These are phyloP conservation scores for Arabidopsis arenosa DNA, from an alignment of 345 rosid genomes.

Conservation along the genomic window DNA sequence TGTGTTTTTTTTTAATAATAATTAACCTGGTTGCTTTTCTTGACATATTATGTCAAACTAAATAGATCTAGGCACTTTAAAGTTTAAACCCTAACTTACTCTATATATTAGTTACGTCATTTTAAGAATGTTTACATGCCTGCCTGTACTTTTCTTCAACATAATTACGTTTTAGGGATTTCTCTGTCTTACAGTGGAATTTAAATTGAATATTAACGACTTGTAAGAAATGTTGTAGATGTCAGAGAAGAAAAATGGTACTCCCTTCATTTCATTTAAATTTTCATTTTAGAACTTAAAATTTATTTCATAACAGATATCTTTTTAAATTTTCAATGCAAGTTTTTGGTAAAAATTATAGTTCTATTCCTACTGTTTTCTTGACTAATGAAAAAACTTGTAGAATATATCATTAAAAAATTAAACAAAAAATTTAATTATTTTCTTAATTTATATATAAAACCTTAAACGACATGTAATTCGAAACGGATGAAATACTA, in stretches of 20 bases:
- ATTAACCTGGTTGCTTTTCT: slow-evolving; percentile 8
- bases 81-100: slow-evolving; percentile 38
- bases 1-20: slow-evolving; percentile 6
- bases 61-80: slow-evolving; percentile 7
- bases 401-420: no score
- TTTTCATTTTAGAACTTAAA: no score
- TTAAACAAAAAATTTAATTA: no score
- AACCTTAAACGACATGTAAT: no score
- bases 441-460: no score
- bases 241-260: slow-evolving; percentile 17
- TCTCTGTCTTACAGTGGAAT: not conserved
- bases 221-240: slow-evolving; percentile 13
- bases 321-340: no score
- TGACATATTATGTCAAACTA: not conserved
- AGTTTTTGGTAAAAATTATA: no score
- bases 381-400: no score
- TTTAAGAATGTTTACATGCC: slow-evolving; percentile 21
- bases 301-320: no score
- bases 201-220: not conserved
- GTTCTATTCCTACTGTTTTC: no score
- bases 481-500: no score
- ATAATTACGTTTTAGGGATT: slow-evolving; percentile 2
- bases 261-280: no score
- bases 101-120: not conserved
- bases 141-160: slow-evolving; percentile 11